These are phyloP conservation scores for Collybia sp. DNA, from an alignment of 768 basidiomycete species.

Conservation along the genomic window DNA sequence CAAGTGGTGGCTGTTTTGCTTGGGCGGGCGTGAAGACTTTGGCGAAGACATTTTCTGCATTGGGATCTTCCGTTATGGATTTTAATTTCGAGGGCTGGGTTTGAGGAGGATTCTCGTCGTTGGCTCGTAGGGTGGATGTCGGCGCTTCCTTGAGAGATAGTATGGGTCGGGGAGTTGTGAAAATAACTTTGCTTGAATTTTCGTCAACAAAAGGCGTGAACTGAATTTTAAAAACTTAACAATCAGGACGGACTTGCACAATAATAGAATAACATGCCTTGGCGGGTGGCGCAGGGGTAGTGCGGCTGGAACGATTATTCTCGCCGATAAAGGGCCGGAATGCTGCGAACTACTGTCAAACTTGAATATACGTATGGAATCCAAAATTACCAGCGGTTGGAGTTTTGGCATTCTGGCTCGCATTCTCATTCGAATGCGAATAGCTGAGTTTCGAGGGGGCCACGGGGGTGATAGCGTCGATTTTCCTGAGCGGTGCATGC, in stretches of 20 bases:
- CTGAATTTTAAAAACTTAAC: conserved; percentile 26
- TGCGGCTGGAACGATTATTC: conserved; percentile 43
- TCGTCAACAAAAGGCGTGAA: conserved; percentile 65
- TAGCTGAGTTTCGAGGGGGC: conserved; percentile 28
- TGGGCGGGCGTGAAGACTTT: conserved; percentile 64
- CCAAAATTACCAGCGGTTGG: conserved; percentile 26
- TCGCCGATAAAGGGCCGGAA: conserved; percentile 74
- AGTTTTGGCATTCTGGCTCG: conserved; percentile 32
- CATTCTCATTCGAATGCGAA: conserved; percentile 34
- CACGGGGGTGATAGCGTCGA: conserved; percentile 53
- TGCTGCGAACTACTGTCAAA: conserved; percentile 25
- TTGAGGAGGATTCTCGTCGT: conserved; percentile 21
- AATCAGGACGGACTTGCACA: conserved; percentile 8
- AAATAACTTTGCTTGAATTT: conserved; percentile 40
- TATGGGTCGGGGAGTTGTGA: conserved; percentile 33
- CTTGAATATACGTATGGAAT: conserved; percentile 3
- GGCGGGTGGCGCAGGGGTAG: conserved; percentile 24
- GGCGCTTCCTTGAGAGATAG: conserved; percentile 52
- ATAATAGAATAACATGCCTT: conserved; percentile 29
- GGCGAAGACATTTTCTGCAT: conserved; percentile 41
- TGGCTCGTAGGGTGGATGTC: conserved; percentile 17
- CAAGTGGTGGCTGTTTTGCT: conserved; percentile 30
- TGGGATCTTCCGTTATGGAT: conserved; percentile 30
- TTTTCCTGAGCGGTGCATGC: conserved; percentile 64
- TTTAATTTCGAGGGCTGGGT: conserved; percentile 20